A percentile compares a stretch with the other conserved stretches of the same genome.
Evolutionary conservation across 257 asterid species (phyloP).

Genomic region (Scutellaria baicalensis): DNA sequence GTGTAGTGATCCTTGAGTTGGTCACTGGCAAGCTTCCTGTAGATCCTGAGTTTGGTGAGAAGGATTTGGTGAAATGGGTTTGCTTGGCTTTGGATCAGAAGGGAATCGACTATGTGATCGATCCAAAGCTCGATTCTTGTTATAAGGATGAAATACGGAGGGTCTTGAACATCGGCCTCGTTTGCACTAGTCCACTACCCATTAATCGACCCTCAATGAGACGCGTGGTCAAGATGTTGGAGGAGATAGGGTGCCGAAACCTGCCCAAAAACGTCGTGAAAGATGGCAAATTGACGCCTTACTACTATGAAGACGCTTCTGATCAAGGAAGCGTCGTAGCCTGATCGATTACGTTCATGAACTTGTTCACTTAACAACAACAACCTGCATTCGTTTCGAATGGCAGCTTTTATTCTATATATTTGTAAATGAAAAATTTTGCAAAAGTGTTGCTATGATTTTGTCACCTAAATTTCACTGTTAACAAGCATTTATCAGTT

Average conservation of each 20-base stretch:
- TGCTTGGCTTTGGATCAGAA: conserved; percentile 70
- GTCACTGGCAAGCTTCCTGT: conserved; percentile 68
- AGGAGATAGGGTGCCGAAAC: conserved; percentile 42
- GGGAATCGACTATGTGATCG: conserved; percentile 58
- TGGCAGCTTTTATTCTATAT: background rate
- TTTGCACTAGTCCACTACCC: conserved; percentile 93
- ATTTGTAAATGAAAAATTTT: conserved; percentile 6
- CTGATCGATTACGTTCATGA: conserved; percentile 3
- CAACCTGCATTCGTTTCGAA: background rate
- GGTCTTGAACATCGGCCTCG: conserved; percentile 72
- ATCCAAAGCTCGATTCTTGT: conserved; percentile 75
- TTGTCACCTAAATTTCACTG: conserved; percentile 19
- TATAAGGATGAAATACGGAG: conserved; percentile 70
- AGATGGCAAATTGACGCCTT: conserved; percentile 77
- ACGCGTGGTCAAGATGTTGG: conserved; percentile 83
- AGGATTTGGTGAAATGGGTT: conserved; percentile 89
- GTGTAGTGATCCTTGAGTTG: conserved; percentile 80
- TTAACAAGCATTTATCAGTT: conserved; percentile 20
- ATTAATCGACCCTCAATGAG: conserved; percentile 95
- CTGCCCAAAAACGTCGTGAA: conserved; percentile 23
- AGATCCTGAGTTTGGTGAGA: conserved; percentile 90
- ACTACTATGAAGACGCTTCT: conserved; percentile 65
- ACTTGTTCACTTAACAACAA: background rate
- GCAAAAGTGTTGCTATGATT: background rate
- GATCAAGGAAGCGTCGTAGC: conserved; percentile 71